Base-by-base conservation (phyloP, 106 monocot genomes). In the Allium fistulosum region DNA sequence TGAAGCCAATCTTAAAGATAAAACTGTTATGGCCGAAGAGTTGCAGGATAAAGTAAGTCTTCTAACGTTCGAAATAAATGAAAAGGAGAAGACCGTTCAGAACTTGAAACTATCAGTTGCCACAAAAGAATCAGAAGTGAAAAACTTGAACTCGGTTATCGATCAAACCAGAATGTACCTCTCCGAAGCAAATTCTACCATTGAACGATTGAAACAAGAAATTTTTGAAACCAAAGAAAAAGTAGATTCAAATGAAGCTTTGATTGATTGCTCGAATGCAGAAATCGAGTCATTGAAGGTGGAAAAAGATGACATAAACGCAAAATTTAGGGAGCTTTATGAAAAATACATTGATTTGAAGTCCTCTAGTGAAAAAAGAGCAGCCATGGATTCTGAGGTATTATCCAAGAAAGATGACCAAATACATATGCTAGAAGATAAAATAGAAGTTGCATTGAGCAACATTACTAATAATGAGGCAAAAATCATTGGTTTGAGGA, bases 341-440 rank as follows among this genome's bases (percentile, higher is more conserved):
- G 48, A 79, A 75, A 84, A 89, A 17, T 82, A 76, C 58, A 56
- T 84, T 59, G 70, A 80, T 53, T 80, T 88, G 70, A 89, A 83
- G 70, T 70, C 65, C 26, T 75, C 77, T 62, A 80, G 78, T 67
- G 84, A 82, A 22, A 72, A 67, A 65, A 80, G 66, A 77, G 53
- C 53, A 63, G 68, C 71, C 7, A 50, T 51, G 59, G 81, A 87
- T 80, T 80, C 80, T 17, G 68, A 89, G 27, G 76, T 87, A 15
- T 57, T 89, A 75, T 59, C 72, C 37, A 78, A 85, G 68, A 97
- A 84, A 80, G 86, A 82, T 61, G 69, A 80, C 8, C 67, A 87
- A 74, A 45, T 92, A 9, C 58, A 65, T 55, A 52, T 71, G 55
- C 71, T 97, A 49, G 77, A 87, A 60, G 74, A 83, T 69, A 79